Evolutionary conservation across 305 asterid species (phyloP).

Genomic region (Rubia peregrina): DNA sequence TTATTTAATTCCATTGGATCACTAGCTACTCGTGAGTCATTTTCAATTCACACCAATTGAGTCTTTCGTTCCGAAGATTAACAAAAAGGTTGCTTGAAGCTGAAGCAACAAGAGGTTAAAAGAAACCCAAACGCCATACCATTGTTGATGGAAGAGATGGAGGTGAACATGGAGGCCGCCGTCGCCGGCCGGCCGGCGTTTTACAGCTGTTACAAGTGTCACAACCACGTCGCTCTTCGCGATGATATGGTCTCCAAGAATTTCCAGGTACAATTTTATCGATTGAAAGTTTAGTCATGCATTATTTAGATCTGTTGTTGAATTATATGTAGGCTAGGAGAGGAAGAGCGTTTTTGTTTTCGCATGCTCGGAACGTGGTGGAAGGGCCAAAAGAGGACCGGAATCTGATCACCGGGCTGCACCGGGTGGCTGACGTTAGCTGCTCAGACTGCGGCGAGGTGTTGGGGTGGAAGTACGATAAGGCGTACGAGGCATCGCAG

Average conservation of each 20-base stretch:
- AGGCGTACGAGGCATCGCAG: conserved; percentile 43
- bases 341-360: conserved; percentile 51
- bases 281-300: too few species aligned
- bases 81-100: background rate
- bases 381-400: conserved; percentile 36
- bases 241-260: conserved; percentile 51
- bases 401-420: conserved; percentile 48
- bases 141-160: background rate
- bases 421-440: conserved; percentile 43
- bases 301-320: too few species aligned
- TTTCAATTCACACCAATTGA: background rate
- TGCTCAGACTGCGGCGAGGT: conserved; percentile 44
- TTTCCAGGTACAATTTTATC: conserved; percentile 35
- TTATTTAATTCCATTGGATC: background rate
- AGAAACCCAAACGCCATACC: background rate
- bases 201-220: conserved; percentile 63
- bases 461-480: conserved; percentile 60
- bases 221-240: conserved; percentile 47
- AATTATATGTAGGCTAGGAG: conserved; percentile 3
- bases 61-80: background rate
- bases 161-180: conserved; percentile 12
- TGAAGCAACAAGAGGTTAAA: background rate
- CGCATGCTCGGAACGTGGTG: conserved; percentile 37
- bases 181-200: conserved; percentile 37
- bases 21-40: background rate